Base-by-base conservation (phyloP, 208 protist genomes). In the Borovskyia barvae region DNA sequence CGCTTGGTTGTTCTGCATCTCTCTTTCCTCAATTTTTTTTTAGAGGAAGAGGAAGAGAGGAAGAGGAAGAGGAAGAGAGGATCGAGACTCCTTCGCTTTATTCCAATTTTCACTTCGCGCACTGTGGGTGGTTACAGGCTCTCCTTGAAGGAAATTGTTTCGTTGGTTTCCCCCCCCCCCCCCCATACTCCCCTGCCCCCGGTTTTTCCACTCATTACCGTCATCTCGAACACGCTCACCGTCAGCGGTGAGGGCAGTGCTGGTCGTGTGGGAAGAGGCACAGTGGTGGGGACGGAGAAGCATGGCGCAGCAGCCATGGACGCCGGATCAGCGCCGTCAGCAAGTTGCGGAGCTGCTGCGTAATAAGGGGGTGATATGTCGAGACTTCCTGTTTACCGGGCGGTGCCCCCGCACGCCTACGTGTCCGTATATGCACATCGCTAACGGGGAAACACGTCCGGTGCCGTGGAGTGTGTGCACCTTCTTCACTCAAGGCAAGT, bases 361-460 rank as follows among this genome's bases (percentile, higher is more conserved):
- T n/a, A 93, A 89, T 56, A 90, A 90, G 41, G 85, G 80, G 20
- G 60, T 89, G 15, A 85, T 89, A 36, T 93, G 85, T 54, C 32
- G 57, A 3, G 70, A 85, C 47, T 85, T 72, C 63, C 65, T 92
- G 11, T 36, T 52, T 6, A 72, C 25, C 0, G 70, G 56, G 5
- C 57, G 19, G 8, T 90, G 77, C 55, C 70, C 73, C 15, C 65
- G 66, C 7, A 36, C 48, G 0, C 71, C 79, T 0, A 76, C 49
- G 15, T 93, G 85, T 50, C 80, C 85, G 11, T 93, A 86, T 65
- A 88, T 84, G 70, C 82, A 93, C 69, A 56, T 93, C n/a, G 35
- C 58, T 0, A 75, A 90, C 25, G 82, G 82, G 0, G 80, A 90
- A 51, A 66, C 68, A 7, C 73, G 79, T 0, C 68, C 68, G 1